Evolutionary conservation across 1,139 yeast genomes (phyloP).

Genomic region (Ogataea hybrid): DNA sequence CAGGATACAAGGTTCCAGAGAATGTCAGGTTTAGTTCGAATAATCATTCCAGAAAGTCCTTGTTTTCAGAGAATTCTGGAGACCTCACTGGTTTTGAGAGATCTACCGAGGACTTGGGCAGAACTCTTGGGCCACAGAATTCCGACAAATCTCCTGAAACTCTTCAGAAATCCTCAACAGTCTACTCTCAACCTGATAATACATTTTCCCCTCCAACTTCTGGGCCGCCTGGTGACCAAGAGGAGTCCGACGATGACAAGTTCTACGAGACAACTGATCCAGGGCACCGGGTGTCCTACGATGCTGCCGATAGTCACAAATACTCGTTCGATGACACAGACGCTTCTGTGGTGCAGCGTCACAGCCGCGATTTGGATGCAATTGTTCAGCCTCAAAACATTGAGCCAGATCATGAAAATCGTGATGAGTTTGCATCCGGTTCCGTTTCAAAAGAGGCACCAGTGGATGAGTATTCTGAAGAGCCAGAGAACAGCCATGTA

Average conservation of each 20-base stretch:
- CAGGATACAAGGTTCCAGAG: slow-evolving; percentile 34
- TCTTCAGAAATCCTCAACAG: slow-evolving; percentile 4
- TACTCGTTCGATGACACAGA: slow-evolving; percentile 14
- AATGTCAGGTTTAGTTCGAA: slow-evolving; percentile 13
- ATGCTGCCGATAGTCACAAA: not conserved
- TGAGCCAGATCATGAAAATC: not conserved
- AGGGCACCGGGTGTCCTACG: slow-evolving; percentile 2
- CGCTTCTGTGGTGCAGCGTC: slow-evolving; percentile 15
- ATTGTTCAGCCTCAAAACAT: not conserved
- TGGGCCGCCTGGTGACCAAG: slow-evolving; percentile 1
- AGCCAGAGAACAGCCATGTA: not conserved
- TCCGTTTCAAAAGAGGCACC: not conserved
- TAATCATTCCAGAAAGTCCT: slow-evolving; percentile 24
- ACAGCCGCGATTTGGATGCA: not conserved
- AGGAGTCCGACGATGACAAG: slow-evolving; percentile 4
- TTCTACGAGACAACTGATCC: slow-evolving; percentile 7
- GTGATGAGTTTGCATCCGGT: not conserved
- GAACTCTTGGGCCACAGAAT: not conserved
- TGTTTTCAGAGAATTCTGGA: slow-evolving; percentile 20
- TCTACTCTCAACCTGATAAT: not conserved
- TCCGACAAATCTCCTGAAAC: slow-evolving; percentile 9
- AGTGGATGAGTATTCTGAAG: slow-evolving; percentile 4
- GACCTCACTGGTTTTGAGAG: slow-evolving; percentile 20
- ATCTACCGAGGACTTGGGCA: slow-evolving; percentile 6
- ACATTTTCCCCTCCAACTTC: slow-evolving; percentile 9